Evolutionary conservation across 306 rosid genomes (phyloP).

Genomic region (Alnus rubra): DNA sequence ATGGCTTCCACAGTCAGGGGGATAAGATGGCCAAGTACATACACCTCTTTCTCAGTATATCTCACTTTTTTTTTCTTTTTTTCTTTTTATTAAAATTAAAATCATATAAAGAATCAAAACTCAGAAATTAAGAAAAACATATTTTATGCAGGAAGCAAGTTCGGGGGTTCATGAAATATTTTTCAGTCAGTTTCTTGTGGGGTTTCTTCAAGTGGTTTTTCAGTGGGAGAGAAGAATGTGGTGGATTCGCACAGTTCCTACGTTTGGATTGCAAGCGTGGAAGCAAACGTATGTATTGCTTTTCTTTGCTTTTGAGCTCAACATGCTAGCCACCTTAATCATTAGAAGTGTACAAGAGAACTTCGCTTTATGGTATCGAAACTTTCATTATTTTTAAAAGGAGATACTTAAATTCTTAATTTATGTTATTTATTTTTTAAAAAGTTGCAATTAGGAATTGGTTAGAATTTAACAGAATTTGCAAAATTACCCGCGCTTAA

Average conservation of each 20-base stretch:
- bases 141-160: constrained; percentile 70
- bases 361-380: too few relatives aligned
- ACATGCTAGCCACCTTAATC: too few relatives aligned
- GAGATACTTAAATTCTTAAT: too few relatives aligned
- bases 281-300: constrained; percentile 55
- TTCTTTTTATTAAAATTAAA: too few relatives aligned
- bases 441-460: too few relatives aligned
- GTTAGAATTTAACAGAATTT: too few relatives aligned
- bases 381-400: too few relatives aligned
- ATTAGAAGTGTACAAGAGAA: too few relatives aligned
- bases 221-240: constrained; percentile 72
- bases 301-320: not conserved
- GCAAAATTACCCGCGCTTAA: too few relatives aligned
- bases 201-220: constrained; percentile 93
- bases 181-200: constrained; percentile 83
- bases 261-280: constrained; percentile 94
- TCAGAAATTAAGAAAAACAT: not conserved
- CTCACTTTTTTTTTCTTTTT: not conserved
- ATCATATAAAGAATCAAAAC: constrained; percentile 1
- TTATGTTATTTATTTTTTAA: too few relatives aligned
- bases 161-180: constrained; percentile 72
- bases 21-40: constrained; percentile 85
- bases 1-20: constrained; percentile 91
- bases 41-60: not conserved
- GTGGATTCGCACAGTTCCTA: constrained; percentile 85